Evolutionary conservation across 1,284 basidiomycete species (phyloP).

Genomic region (Leccinum pallidistipes): DNA sequence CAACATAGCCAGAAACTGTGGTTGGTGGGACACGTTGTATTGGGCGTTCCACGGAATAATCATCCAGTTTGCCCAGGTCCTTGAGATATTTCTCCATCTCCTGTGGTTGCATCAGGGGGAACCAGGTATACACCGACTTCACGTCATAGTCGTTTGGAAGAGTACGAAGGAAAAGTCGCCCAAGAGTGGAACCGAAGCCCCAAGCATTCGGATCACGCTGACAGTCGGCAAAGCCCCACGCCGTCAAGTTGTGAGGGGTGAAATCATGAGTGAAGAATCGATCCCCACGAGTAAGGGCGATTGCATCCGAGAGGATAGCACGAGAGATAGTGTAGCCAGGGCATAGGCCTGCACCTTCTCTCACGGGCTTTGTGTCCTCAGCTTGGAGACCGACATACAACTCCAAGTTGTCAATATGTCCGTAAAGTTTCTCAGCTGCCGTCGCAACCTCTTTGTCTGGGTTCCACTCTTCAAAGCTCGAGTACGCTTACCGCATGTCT

Average conservation of each 20-base stretch:
- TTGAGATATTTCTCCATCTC: slow-evolving; percentile 61
- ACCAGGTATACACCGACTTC: slow-evolving; percentile 79
- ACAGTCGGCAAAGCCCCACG: slow-evolving; percentile 81
- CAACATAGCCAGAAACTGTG: slow-evolving; percentile 47
- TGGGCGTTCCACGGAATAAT: slow-evolving; percentile 57
- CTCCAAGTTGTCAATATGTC: slow-evolving; percentile 77
- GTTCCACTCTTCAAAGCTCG: slow-evolving; percentile 83
- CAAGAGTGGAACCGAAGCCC: slow-evolving; percentile 74
- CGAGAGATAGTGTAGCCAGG: slow-evolving; percentile 84
- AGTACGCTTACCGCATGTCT: slow-evolving; percentile 44
- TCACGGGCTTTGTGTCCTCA: slow-evolving; percentile 73
- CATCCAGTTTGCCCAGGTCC: slow-evolving; percentile 51
- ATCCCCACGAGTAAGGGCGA: slow-evolving; percentile 81
- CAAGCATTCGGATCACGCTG: slow-evolving; percentile 66
- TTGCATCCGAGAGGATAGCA: slow-evolving; percentile 88
- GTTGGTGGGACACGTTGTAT: slow-evolving; percentile 26
- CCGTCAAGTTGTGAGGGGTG: slow-evolving; percentile 78
- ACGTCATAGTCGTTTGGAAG: slow-evolving; percentile 69
- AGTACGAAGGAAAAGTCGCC: slow-evolving; percentile 69
- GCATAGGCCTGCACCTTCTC: slow-evolving; percentile 79
- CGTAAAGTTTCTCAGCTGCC: slow-evolving; percentile 77
- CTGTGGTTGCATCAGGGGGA: slow-evolving; percentile 80
- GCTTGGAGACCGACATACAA: slow-evolving; percentile 76
- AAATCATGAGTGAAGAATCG: slow-evolving; percentile 83
- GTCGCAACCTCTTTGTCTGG: slow-evolving; percentile 66